Evolutionary conservation across 257 asterid species (phyloP).

Genomic region (Ballota nigra): DNA sequence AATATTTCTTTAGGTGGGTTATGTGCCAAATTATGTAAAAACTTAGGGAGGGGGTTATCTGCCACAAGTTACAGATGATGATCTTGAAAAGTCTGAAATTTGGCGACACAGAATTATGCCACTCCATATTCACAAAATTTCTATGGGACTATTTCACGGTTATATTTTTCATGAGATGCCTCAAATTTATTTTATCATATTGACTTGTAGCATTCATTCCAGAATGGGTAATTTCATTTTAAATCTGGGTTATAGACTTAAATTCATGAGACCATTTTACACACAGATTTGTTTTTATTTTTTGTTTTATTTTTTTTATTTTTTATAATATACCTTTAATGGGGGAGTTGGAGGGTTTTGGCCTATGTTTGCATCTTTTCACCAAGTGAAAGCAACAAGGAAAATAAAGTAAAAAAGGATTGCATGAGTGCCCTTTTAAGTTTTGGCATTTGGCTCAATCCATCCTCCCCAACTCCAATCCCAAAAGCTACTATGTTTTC

Average conservation of each 20-base stretch:
- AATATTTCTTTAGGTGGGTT: neutral
- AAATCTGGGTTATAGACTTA: neutral
- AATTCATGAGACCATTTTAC: neutral
- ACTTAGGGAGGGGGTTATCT: neutral
- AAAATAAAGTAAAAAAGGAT: constrained; percentile 7
- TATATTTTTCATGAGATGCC: neutral
- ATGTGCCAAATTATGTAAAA: neutral
- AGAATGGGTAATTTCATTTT: neutral
- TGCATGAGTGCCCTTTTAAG: constrained; percentile 26
- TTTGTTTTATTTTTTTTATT: too few relatives aligned
- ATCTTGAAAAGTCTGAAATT: constrained; percentile 1
- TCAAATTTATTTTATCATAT: neutral
- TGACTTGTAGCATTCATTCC: neutral
- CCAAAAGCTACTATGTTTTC: constrained; percentile 24
- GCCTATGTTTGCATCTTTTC: constrained; percentile 15
- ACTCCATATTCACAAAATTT: neutral
- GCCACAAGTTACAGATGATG: neutral
- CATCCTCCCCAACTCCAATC: constrained; percentile 7
- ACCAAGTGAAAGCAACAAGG: constrained; percentile 17
- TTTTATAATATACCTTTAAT: constrained; percentile 3
- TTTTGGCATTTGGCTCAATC: constrained; percentile 12
- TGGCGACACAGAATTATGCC: neutral
- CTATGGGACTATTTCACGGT: neutral
- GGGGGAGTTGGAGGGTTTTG: constrained; percentile 41
- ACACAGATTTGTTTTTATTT: too few relatives aligned